Evolutionary conservation across 164 flowering plant genomes (phyloP).

Genomic region (Nymphaea thermarum): DNA sequence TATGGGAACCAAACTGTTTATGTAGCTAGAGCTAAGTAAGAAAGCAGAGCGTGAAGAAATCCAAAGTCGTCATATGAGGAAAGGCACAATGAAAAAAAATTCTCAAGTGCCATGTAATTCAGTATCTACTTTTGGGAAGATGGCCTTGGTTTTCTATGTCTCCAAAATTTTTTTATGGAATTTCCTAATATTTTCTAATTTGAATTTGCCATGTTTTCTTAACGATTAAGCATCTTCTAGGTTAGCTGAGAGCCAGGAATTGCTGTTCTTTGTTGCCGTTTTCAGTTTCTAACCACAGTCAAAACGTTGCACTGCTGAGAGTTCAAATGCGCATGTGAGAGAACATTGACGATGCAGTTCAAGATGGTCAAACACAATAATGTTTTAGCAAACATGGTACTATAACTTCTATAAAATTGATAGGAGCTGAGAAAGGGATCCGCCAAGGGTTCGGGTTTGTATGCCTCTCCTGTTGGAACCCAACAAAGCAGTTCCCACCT

Average conservation of each 20-base stretch:
- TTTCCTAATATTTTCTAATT: too few relatives aligned
- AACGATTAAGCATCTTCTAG: too few relatives aligned
- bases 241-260: too few relatives aligned
- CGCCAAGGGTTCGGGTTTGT: constrained; percentile 94
- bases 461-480: constrained; percentile 78
- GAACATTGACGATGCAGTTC: constrained; percentile 64
- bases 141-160: too few relatives aligned
- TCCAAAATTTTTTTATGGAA: too few relatives aligned
- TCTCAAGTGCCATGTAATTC: constrained; percentile 44
- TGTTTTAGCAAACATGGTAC: constrained; percentile 68
- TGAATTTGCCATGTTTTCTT: too few relatives aligned
- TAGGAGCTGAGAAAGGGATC: constrained; percentile 67
- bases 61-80: constrained; percentile 56
- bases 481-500: constrained; percentile 48
- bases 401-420: constrained; percentile 61
- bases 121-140: background rate
- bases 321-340: constrained; percentile 72
- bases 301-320: too few relatives aligned
- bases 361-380: constrained; percentile 46
- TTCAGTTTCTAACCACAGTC: too few relatives aligned
- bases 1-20: constrained; percentile 57
- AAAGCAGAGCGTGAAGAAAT: constrained; percentile 68
- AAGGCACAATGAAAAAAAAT: constrained; percentile 53
- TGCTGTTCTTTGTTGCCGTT: too few relatives aligned
- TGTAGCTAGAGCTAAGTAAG: constrained; percentile 85